Base-by-base conservation (phyloP, 371 early-diverging fungal genomes). In the Caulochytrium protostelioides region DNA sequence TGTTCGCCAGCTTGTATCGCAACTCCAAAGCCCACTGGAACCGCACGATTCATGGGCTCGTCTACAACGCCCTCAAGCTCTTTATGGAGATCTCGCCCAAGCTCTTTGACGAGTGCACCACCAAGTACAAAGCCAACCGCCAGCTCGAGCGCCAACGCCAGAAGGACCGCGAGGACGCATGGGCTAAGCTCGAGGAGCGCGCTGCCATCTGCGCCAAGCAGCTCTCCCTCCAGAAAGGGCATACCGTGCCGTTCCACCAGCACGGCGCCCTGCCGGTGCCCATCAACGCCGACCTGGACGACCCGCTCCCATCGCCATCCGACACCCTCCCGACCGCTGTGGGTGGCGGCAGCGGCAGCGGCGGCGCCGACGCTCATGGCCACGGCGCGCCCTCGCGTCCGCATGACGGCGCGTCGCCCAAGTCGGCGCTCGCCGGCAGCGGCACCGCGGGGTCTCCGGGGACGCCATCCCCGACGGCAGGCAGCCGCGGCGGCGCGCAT, bases 11-110 rank as follows among this genome's bases (percentile, higher is more conserved):
- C 2, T 63, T 94, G 21, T 87, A 83, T 49, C 72, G 72, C 17
- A 77, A 83, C 54, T 84, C 90, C 30, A 81, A 85, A 44, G 59
- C 76, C 7, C 92, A 91, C 48, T 94, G 95, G 95, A 91, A 91
- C 60, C 65, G 81, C 45, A 80, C 82, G 0, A 86, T 91, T 38
- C 89, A 91, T 53, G 83, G 83, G 6, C 70, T 84, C 5, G 86
- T 90, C 9, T 85, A 83, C 52, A 82, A 84, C 43, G 82, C 90
- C 2, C 60, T 91, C 34, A 83, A 86, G 38, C 63, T 84, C 31
- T 79, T 91, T 40, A 84, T 83, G 75, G 80, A 83, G 29, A 71
- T 83, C 22, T 76, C 79, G 51, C 83, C 86, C 19, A 70, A 70
- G 38, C 54, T 91, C 22, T 94, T 89, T 59, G 90, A 91, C 38